phyloP scores from a whole-genome alignment of 106 monocot genomes.

The Dendrobium catenatum region DNA sequence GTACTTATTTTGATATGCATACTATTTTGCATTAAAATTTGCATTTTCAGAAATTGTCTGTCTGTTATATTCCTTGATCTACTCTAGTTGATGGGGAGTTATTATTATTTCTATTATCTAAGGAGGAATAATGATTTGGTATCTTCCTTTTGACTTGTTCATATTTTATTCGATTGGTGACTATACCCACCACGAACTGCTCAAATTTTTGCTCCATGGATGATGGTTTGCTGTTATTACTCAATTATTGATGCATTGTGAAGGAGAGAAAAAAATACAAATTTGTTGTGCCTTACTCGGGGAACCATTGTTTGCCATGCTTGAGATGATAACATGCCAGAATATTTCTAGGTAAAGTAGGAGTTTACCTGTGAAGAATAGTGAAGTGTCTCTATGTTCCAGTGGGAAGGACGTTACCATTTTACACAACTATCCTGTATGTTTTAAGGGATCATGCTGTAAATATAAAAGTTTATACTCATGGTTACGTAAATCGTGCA shows the following conservation, averaged over 20 bases:
- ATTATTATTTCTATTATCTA: not conserved
- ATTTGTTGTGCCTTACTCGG: not conserved
- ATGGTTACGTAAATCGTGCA: not conserved
- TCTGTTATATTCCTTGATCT: not conserved
- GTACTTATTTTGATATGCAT: slow-evolving; percentile 20
- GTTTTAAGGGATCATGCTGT: not conserved
- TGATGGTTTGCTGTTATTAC: too few relatives aligned
- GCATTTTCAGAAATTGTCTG: not conserved
- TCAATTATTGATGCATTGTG: too few relatives aligned
- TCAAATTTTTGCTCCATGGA: too few relatives aligned
- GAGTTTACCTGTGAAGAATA: not conserved
- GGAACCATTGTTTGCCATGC: not conserved
- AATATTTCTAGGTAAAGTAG: too few relatives aligned
- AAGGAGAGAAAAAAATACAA: too few relatives aligned
- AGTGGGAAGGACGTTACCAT: not conserved
- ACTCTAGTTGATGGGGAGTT: not conserved
- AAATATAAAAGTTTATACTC: not conserved
- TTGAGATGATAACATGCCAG: not conserved
- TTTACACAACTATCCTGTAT: not conserved
- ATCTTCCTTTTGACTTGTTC: too few relatives aligned
- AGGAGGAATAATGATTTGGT: too few relatives aligned
- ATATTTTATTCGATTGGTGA: too few relatives aligned
- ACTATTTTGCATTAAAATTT: not conserved
- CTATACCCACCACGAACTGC: too few relatives aligned
- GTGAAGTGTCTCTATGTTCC: not conserved